phyloP scores from a whole-genome alignment of 257 asterid genomes.

The Jacaranda mimosifolia region DNA sequence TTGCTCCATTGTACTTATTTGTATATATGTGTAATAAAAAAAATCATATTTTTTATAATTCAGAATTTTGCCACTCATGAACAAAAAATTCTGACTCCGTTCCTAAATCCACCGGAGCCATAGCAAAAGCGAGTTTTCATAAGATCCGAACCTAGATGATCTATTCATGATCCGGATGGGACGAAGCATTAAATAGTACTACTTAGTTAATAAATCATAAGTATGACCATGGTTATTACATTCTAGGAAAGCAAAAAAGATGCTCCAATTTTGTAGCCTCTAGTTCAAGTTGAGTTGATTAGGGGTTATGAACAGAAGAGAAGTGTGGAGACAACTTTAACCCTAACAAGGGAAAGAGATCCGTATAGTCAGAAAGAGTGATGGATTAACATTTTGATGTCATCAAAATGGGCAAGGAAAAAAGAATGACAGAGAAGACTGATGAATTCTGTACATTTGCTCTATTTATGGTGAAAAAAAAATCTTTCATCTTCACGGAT shows the following conservation, averaged over 20 bases:
- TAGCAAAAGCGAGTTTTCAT: no score
- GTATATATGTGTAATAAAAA: no score
- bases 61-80: no score
- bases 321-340: slow-evolving; percentile 14
- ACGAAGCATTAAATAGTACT: no score
- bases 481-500: slow-evolving; percentile 1
- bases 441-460: slow-evolving; percentile 25
- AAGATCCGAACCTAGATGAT: no score
- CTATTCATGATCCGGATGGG: no score
- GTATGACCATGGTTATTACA: not conserved
- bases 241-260: slow-evolving; percentile 18
- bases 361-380: not conserved
- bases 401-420: not conserved
- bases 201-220: no score
- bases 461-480: slow-evolving; percentile 28
- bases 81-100: no score
- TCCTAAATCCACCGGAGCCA: no score
- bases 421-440: slow-evolving; percentile 1
- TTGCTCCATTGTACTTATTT: no score
- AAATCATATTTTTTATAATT: no score
- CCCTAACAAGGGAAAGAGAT: slow-evolving; percentile 13
- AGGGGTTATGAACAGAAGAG: slow-evolving; percentile 8
- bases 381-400: slow-evolving; percentile 2
- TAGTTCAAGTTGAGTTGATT: not conserved
- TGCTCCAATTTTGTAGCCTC: slow-evolving; percentile 1